phyloP scores from a whole-genome alignment of 2,329 filamentous ascomycete species.

The Xylariaceae sp. region DNA sequence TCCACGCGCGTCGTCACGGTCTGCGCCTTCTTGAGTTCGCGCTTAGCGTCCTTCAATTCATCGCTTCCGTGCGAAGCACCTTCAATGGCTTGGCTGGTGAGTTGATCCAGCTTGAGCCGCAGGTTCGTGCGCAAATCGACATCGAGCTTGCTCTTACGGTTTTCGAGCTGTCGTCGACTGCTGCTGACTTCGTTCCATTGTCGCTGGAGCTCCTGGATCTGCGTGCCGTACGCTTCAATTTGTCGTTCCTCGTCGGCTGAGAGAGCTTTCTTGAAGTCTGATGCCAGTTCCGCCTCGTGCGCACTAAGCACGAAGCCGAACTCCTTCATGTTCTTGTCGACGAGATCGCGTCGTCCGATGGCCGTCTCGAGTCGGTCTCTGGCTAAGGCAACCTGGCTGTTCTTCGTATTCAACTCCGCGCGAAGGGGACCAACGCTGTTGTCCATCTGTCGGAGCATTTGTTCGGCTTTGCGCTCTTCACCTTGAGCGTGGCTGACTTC shows the following conservation, averaged over 20 bases:
- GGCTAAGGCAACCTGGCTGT: constrained; percentile 67
- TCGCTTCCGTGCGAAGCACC: constrained; percentile 55
- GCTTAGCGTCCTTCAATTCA: constrained; percentile 70
- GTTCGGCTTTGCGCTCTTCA: constrained; percentile 76
- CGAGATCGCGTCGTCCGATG: constrained; percentile 56
- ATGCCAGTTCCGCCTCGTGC: constrained; percentile 73
- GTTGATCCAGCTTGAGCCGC: constrained; percentile 77
- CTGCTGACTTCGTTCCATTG: constrained; percentile 71
- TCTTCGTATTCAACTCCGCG: constrained; percentile 70
- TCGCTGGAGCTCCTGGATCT: constrained; percentile 68
- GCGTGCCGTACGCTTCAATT: constrained; percentile 63
- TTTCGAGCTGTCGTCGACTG: constrained; percentile 70
- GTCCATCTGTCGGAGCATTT: constrained; percentile 71
- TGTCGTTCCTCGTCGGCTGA: constrained; percentile 75
- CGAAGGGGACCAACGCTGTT: constrained; percentile 75
- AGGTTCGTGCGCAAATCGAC: constrained; percentile 86
- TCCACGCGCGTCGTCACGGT: constrained; percentile 63
- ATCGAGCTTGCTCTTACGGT: constrained; percentile 76
- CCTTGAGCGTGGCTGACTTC: constrained; percentile 83
- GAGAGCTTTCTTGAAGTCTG: constrained; percentile 89
- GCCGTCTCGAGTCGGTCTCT: constrained; percentile 70
- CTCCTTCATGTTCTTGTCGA: constrained; percentile 69
- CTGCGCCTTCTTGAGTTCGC: constrained; percentile 73
- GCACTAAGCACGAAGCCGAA: constrained; percentile 69
- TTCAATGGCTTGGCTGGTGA: constrained; percentile 72